phyloP scores from a whole-genome alignment of 2,329 filamentous ascomycete genomes.

The Dactylonectria estremocensis region DNA sequence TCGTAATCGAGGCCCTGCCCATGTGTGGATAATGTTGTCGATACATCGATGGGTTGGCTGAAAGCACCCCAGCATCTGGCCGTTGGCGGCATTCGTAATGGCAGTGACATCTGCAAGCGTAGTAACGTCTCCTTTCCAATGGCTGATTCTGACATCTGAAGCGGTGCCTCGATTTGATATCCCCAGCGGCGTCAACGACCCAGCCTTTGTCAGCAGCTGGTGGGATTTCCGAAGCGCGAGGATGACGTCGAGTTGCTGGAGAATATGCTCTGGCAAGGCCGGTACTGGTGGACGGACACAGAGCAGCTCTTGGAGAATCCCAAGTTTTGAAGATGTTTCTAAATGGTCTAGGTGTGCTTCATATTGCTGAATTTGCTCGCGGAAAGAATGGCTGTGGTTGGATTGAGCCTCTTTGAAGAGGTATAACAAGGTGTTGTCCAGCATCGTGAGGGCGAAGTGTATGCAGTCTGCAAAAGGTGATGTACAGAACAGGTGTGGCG shows the following conservation, averaged over 20 bases:
- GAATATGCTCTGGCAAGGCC: constrained; percentile 13
- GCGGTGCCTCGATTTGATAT: background rate
- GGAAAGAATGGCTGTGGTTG: background rate
- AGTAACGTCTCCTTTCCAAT: constrained; percentile 45
- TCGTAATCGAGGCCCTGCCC: constrained; percentile 39
- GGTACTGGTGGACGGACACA: constrained; percentile 38
- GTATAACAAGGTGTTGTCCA: constrained; percentile 19
- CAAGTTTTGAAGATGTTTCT: constrained; percentile 32
- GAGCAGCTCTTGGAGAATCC: constrained; percentile 31
- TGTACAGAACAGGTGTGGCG: background rate
- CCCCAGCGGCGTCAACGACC: background rate
- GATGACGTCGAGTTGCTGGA: constrained; percentile 34
- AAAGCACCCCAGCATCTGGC: constrained; percentile 41
- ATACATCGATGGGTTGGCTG: constrained; percentile 43
- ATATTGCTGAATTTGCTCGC: constrained; percentile 29
- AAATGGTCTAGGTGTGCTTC: constrained; percentile 33
- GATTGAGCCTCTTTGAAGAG: constrained; percentile 33
- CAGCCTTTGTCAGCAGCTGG: constrained; percentile 11
- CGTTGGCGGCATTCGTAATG: constrained; percentile 44
- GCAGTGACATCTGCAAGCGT: constrained; percentile 32
- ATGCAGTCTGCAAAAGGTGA: background rate
- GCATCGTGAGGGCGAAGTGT: background rate
- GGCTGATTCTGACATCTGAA: constrained; percentile 6
- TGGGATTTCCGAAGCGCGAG: constrained; percentile 22
- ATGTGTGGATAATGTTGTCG: constrained; percentile 44